Percentiles rank a stretch among this genome's conserved stretches.
Evolutionary conservation across 73 alveolate species (phyloP).

Genomic region (Symbiodinium pilosum): DNA sequence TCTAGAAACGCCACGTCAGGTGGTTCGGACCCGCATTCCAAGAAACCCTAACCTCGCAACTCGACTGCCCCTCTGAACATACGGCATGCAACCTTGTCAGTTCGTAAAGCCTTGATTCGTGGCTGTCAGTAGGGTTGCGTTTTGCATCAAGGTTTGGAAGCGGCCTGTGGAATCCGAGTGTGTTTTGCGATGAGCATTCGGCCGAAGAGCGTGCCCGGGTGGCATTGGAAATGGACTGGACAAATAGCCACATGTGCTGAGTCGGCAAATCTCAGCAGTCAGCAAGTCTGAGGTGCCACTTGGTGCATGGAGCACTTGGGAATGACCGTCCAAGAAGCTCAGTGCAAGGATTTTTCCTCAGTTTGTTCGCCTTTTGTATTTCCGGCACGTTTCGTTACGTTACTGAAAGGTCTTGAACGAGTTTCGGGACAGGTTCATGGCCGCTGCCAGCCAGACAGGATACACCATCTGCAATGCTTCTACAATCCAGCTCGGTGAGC

Average conservation of each 20-base stretch:
- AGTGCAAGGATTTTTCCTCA: neutral
- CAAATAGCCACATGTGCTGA: neutral
- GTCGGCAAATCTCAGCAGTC: neutral
- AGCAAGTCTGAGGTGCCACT: neutral
- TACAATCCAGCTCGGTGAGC: too few relatives aligned
- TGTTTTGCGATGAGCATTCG: neutral
- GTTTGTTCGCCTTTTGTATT: too few relatives aligned
- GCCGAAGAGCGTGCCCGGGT: neutral
- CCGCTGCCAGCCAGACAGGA: too few relatives aligned
- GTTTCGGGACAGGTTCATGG: neutral
- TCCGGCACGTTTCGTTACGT: too few relatives aligned
- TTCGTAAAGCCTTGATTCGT: too few relatives aligned
- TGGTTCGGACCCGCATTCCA: too few relatives aligned
- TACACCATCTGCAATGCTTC: too few relatives aligned
- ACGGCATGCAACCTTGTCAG: too few relatives aligned
- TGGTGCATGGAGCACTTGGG: constrained; percentile 13
- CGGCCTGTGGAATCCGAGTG: neutral
- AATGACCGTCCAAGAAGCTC: neutral
- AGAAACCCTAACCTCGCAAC: too few relatives aligned
- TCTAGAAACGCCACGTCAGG: too few relatives aligned
- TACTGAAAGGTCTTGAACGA: neutral
- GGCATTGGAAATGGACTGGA: neutral
- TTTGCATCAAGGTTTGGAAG: neutral
- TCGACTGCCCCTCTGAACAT: too few relatives aligned
- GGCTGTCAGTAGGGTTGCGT: too few relatives aligned